Percentiles rank a stretch among this genome's conserved stretches.
phyloP scores from a whole-genome alignment of 1,284 basidiomycete genomes.

The Retiboletus flavoniger region DNA sequence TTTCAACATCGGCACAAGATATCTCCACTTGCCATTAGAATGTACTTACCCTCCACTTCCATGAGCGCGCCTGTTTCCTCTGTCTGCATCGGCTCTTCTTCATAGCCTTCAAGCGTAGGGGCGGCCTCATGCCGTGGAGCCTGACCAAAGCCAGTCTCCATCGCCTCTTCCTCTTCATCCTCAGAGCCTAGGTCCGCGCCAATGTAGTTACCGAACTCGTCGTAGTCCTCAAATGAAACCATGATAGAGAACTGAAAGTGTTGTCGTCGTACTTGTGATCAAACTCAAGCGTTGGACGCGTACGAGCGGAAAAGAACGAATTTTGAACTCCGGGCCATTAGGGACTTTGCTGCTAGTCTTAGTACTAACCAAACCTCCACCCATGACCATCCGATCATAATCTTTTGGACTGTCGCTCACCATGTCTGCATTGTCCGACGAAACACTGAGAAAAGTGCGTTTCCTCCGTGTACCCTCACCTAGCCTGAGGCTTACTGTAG shows the following conservation, averaged over 20 bases:
- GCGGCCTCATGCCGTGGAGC: slow-evolving; percentile 36
- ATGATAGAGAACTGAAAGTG: slow-evolving; percentile 37
- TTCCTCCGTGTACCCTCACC: background rate
- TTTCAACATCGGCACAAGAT: slow-evolving; percentile 6
- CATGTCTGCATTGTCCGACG: slow-evolving; percentile 68
- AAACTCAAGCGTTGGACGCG: slow-evolving; percentile 20
- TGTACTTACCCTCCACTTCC: slow-evolving; percentile 74
- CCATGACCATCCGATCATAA: slow-evolving; percentile 15
- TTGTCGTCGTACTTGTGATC: slow-evolving; percentile 7
- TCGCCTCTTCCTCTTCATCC: slow-evolving; percentile 65
- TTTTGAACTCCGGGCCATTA: slow-evolving; percentile 36
- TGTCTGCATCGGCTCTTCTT: slow-evolving; percentile 59
- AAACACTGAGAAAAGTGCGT: slow-evolving; percentile 79
- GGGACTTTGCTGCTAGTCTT: background rate
- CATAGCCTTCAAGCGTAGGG: slow-evolving; percentile 73
- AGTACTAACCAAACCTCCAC: background rate
- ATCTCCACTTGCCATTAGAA: background rate
- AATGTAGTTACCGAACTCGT: slow-evolving; percentile 95
- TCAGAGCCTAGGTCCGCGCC: slow-evolving; percentile 91
- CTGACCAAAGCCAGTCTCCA: slow-evolving; percentile 48
- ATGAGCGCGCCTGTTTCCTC: slow-evolving; percentile 67
- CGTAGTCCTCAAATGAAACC: slow-evolving; percentile 84
- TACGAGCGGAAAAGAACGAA: slow-evolving; percentile 21
- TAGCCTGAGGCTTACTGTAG: slow-evolving; percentile 9
- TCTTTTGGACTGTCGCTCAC: slow-evolving; percentile 1